Evolutionary conservation across 495 filamentous ascomycete species (phyloP), one percentile per base, ranked within the genome.

Genomic region (Choiromyces venosus): DNA sequence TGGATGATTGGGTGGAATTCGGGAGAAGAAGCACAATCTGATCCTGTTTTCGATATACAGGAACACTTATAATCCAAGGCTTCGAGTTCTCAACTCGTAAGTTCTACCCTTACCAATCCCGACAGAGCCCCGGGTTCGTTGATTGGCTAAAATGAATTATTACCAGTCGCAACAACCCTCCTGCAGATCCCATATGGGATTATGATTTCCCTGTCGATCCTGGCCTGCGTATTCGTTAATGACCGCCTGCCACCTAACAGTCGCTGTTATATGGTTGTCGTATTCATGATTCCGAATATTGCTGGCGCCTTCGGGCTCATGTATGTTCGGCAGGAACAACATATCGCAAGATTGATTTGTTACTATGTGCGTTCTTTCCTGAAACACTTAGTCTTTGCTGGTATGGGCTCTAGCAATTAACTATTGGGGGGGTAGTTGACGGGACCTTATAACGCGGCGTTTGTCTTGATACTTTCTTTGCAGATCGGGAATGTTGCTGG

Each of bases 391-490:
- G 38, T 16, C 14, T 67, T 29, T 38, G 14, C 18, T 10, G 21
- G 46, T 19, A 35, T 39, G 9, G 52, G 3, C 25, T 68, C 64
- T 67, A 19, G 33, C 12, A 35, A 33, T 42, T 71, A n/a, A 70
- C 67, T 14, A 14, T n/a, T 7, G 8, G 7, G 19, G 35, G 19
- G 25, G 21, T 85, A 87, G 72, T 75, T 88, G 18, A 86, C 87
- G 0, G 87, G 87, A 0, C 85, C 88, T 0, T 90, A 89, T 71
- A 88, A 88, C 74, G 88, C 88, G 1, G 86, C 87, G 0, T 88
- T 87, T 70, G 87, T 89, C 0, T 79, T 90, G 44, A 81, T 88
- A 21, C 81, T 89, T 52, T 87, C 86, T 71, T 84, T 91, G 73
- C 85, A 86, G 36, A 88, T 87, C 44, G 86, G 85, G 29, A 88